Percentiles rank a stretch among this genome's conserved stretches.
Conservation (phyloP, 164 flowering plant genomes). For the Cinnamomum micranthum region DNA sequence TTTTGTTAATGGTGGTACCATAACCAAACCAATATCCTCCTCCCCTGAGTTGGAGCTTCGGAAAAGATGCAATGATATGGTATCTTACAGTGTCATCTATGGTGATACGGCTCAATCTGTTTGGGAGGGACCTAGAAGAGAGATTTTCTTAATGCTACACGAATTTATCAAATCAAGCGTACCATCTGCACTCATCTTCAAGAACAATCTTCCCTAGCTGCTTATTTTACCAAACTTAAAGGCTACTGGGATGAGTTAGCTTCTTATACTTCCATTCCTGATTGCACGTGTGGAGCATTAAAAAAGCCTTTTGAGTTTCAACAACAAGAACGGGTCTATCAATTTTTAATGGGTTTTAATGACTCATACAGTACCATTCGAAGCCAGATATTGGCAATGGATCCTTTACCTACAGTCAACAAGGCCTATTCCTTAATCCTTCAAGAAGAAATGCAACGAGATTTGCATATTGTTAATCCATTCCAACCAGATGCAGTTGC, state of each 20-base stretch:
- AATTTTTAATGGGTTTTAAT: conserved; percentile 4
- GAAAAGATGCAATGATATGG: neutral
- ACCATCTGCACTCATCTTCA: neutral
- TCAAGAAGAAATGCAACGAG: neutral
- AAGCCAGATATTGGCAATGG: conserved; percentile 3
- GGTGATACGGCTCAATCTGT: neutral
- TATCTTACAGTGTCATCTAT: neutral
- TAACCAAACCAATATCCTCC: neutral
- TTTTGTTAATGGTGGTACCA: neutral
- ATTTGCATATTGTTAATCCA: neutral
- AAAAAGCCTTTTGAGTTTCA: neutral
- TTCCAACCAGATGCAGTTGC: neutral
- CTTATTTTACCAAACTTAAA: neutral
- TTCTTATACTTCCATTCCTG: neutral
- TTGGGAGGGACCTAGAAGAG: neutral
- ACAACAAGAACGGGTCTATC: neutral
- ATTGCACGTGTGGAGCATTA: conserved; percentile 4
- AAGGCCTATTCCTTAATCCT: neutral
- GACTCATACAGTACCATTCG: neutral
- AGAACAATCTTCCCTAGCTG: neutral
- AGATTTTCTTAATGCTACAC: neutral
- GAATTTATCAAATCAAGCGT: neutral
- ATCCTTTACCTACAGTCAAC: neutral
- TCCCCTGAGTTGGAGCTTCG: neutral
- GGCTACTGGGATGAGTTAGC: neutral